Evolutionary conservation across 805 yeast genomes (phyloP), one percentile per base, ranked within the genome.

Genomic region (Pichia eremophila): DNA sequence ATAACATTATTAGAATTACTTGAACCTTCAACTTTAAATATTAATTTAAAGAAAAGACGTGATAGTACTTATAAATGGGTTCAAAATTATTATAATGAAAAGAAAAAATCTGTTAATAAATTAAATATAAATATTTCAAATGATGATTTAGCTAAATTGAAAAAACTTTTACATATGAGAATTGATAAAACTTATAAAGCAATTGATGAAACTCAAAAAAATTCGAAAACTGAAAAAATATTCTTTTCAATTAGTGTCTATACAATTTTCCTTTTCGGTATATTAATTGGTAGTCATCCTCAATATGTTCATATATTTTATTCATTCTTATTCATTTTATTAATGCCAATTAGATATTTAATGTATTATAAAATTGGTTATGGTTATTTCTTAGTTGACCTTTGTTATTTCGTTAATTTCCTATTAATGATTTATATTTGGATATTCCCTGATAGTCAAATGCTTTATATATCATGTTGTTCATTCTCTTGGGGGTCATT

Each of bases 381-480:
- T 67, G 96, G 90, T 51, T 91, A 85, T 64, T 91, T 81, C 62
- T 69, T 93, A 59, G 97, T 95, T 0, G 98, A 91, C 65, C 72
- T 91, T 54, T 91, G 99, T 66, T 91, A 91, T 64, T 93, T 83
- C 62, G 97, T 85, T 41, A 93, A 91, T 59, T 56, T 78, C 12
- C 65, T 91, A 49, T 66, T 85, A 43, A 57, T 90, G 55, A 53
- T 79, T 1, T 91, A 78, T 59, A 73, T 91, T 32, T 91, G 98
- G 98, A 70, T 79, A 6, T 79, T 81, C 52, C 97, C 99, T 0
- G 58, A 71, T 34, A 85, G 95, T 2, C 71, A 73, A 38, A 75
- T 81, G 55, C 69, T 91, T 25, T 91, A 84, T 66, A 78, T 86
- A 15, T 76, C 91, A 3, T 88, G 95, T 54, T 90, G 86, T 65